Evolutionary conservation across 2,329 filamentous ascomycete genomes (phyloP).

Genomic region (Periconia digitata): DNA sequence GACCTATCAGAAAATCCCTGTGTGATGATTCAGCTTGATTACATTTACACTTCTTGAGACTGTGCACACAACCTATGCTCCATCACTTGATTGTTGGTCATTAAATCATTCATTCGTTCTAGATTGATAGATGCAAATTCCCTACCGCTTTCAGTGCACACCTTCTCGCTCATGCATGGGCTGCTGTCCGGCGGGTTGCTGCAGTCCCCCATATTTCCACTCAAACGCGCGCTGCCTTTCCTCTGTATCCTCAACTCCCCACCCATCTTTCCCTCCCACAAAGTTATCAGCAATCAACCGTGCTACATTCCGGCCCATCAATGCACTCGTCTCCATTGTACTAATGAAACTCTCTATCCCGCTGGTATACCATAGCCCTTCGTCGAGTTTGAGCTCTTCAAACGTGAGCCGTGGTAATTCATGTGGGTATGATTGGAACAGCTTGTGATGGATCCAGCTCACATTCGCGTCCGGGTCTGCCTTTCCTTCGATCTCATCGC

Average conservation of each 20-base stretch:
- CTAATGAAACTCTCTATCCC: conserved; percentile 91
- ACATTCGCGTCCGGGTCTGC: conserved; percentile 33
- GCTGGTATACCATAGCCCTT: conserved; percentile 66
- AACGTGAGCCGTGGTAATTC: conserved; percentile 84
- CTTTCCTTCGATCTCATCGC: conserved; percentile 26
- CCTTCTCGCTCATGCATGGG: too few species aligned
- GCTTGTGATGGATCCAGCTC: conserved; percentile 43
- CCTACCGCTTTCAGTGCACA: too few species aligned
- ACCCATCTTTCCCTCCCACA: conserved; percentile 14
- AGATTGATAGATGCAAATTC: too few species aligned
- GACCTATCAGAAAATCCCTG: background rate
- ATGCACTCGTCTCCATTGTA: conserved; percentile 93
- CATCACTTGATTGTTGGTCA: too few species aligned
- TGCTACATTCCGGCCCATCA: conserved; percentile 88
- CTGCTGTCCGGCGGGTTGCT: background rate
- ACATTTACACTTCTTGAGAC: too few species aligned
- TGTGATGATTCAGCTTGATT: too few species aligned
- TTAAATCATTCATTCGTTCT: too few species aligned
- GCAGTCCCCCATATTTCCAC: background rate
- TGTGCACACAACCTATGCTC: too few species aligned
- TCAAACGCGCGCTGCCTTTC: background rate
- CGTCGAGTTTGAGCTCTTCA: conserved; percentile 71
- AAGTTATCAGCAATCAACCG: conserved; percentile 67
- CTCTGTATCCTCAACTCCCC: background rate
- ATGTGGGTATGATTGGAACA: conserved; percentile 87